A percentile compares a stretch with the other conserved stretches of the same genome.
phyloP scores from a whole-genome alignment of 495 filamentous ascomycete genomes.

The Lepidopterella palustris region DNA sequence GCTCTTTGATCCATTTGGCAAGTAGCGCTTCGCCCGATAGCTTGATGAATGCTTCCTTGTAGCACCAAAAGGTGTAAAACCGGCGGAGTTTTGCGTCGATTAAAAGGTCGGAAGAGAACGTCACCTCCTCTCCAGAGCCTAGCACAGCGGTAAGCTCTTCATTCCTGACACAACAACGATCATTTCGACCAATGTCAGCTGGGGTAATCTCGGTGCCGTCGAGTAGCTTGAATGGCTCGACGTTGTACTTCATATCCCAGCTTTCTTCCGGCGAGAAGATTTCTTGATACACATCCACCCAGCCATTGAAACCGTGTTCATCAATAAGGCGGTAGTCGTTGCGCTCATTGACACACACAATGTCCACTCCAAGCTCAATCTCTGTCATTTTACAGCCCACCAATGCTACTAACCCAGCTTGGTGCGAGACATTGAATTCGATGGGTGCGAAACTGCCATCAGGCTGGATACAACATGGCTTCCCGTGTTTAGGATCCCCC shows the following conservation, averaged over 20 bases:
- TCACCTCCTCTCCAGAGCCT: conserved; percentile 26
- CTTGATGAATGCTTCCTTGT: conserved; percentile 91
- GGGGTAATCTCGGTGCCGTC: conserved; percentile 31
- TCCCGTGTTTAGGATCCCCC: conserved; percentile 49
- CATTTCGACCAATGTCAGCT: conserved; percentile 31
- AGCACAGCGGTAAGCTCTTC: conserved; percentile 29
- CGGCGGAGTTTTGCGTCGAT: conserved; percentile 58
- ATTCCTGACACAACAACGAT: conserved; percentile 31
- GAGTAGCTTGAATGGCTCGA: conserved; percentile 30
- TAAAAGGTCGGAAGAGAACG: conserved; percentile 34
- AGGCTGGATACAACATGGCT: conserved; percentile 50
- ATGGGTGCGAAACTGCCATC: conserved; percentile 36
- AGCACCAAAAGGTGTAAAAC: conserved; percentile 85
- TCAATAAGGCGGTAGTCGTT: conserved; percentile 47
- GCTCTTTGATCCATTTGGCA: conserved; percentile 65
- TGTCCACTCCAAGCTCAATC: conserved; percentile 37
- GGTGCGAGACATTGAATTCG: conserved; percentile 86
- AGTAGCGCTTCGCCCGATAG: conserved; percentile 84
- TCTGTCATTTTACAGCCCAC: conserved; percentile 44
- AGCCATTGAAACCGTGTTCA: conserved; percentile 52
- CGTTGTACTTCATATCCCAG: conserved; percentile 49
- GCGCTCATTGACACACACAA: conserved; percentile 70
- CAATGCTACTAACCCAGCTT: conserved; percentile 68
- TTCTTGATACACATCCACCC: conserved; percentile 71
- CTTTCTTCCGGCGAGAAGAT: conserved; percentile 62